phyloP scores from a whole-genome alignment of 2,329 filamentous ascomycete species.

The Aspergillus oerlinghausenensis region DNA sequence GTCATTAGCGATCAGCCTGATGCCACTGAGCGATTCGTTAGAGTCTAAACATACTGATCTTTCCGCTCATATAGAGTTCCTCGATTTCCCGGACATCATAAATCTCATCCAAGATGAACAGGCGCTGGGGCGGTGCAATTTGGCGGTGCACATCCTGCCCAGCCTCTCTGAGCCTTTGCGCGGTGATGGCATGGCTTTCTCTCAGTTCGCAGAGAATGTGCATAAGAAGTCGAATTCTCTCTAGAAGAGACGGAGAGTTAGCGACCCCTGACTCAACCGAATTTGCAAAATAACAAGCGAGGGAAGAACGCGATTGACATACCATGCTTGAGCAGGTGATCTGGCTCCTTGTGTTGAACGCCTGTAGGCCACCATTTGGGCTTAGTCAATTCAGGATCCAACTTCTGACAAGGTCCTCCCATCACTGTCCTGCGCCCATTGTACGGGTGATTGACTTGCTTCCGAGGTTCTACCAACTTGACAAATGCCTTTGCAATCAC shows the following conservation, averaged over 20 bases:
- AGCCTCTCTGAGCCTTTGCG: constrained; percentile 35
- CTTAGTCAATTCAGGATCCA: constrained; percentile 38
- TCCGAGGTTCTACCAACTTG: constrained; percentile 40
- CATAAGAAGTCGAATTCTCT: constrained; percentile 36
- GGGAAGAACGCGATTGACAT: constrained; percentile 9
- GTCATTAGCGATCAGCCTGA: not conserved
- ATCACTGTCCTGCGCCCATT: constrained; percentile 32
- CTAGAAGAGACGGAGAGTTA: constrained; percentile 17
- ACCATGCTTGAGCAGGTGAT: constrained; percentile 42
- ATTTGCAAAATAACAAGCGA: not conserved
- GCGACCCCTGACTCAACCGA: not conserved
- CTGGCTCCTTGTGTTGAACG: constrained; percentile 42
- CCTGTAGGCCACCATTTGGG: constrained; percentile 38
- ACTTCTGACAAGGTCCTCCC: constrained; percentile 18
- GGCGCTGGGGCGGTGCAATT: constrained; percentile 31
- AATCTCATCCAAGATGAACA: constrained; percentile 38
- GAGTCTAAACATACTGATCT: constrained; percentile 28
- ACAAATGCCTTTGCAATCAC: constrained; percentile 41
- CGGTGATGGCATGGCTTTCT: constrained; percentile 33
- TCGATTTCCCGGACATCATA: constrained; percentile 37
- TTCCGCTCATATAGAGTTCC: constrained; percentile 33
- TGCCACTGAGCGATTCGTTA: not conserved
- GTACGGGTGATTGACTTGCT: constrained; percentile 43
- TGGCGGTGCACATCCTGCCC: constrained; percentile 37
- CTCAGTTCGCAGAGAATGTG: constrained; percentile 38